These are phyloP conservation scores for Cladorrhinum sp. DNA, from an alignment of 2,329 filamentous ascomycete species.

Conservation along the genomic window DNA sequence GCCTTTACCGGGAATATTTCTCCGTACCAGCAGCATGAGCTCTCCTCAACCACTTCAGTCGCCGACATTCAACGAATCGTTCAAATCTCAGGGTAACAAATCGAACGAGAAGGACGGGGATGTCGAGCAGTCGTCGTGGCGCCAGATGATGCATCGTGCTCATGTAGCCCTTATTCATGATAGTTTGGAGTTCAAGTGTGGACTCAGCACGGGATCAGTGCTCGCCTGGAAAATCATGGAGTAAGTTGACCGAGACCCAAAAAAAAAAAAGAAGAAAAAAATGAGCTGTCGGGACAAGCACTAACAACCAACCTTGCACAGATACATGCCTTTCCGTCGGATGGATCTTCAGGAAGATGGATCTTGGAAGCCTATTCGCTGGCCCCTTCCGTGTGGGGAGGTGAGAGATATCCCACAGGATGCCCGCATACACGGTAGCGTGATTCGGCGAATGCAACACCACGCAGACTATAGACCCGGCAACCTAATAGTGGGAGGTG, in stretches of 20 bases:
- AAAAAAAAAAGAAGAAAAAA: too few relatives aligned
- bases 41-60: slow-evolving; percentile 23
- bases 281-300: too few relatives aligned
- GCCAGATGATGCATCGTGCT: slow-evolving; percentile 56
- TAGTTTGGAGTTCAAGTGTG: slow-evolving; percentile 62
- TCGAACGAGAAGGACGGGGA: background rate
- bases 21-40: slow-evolving; percentile 24
- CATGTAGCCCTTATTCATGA: slow-evolving; percentile 62
- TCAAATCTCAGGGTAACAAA: background rate
- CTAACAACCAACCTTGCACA: background rate
- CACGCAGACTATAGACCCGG: slow-evolving; percentile 68
- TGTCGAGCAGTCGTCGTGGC: slow-evolving; percentile 43
- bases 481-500: slow-evolving; percentile 76
- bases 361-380: slow-evolving; percentile 75
- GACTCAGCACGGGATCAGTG: slow-evolving; percentile 54
- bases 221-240: slow-evolving; percentile 76
- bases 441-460: slow-evolving; percentile 66
- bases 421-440: slow-evolving; percentile 69
- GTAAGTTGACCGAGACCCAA: slow-evolving; percentile 12
- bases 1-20: slow-evolving; percentile 26
- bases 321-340: slow-evolving; percentile 70
- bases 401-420: slow-evolving; percentile 70
- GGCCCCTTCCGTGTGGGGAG: slow-evolving; percentile 76
- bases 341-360: slow-evolving; percentile 75
- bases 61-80: background rate